Conservation (phyloP, 2,329 filamentous ascomycete species). For the Falciphora oryzae region DNA sequence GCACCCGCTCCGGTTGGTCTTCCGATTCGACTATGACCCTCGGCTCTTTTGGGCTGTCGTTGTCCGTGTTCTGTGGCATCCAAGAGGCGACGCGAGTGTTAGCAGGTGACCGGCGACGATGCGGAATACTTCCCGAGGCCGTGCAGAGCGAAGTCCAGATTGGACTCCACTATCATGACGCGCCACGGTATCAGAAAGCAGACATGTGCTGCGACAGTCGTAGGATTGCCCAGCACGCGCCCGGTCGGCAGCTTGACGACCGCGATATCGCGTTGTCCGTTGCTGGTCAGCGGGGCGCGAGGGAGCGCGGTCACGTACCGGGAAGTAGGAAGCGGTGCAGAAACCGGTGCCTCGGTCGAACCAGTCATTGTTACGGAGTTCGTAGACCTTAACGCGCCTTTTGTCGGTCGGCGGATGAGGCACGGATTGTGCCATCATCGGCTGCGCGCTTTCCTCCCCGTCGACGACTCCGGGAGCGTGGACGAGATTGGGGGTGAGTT, state of each 20-base stretch:
- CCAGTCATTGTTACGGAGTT: slow-evolving; percentile 98
- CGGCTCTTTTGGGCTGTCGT: slow-evolving; percentile 60
- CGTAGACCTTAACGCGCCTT: slow-evolving; percentile 95
- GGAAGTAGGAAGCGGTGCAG: slow-evolving; percentile 71
- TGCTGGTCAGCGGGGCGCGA: neutral
- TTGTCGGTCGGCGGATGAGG: slow-evolving; percentile 62
- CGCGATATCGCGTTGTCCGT: neutral
- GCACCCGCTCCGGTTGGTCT: slow-evolving; percentile 74
- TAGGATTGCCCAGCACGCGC: neutral
- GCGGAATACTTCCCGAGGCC: neutral
- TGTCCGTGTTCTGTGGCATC: slow-evolving; percentile 3
- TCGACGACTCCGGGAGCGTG: slow-evolving; percentile 42
- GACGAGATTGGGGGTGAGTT: slow-evolving; percentile 47
- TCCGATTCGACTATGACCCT: slow-evolving; percentile 90
- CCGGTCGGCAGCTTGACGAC: neutral
- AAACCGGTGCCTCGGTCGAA: slow-evolving; percentile 96
- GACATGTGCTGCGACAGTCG: neutral
- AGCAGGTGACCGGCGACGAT: neutral
- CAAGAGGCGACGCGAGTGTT: neutral
- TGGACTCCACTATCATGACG: neutral
- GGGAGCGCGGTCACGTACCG: slow-evolving; percentile 47
- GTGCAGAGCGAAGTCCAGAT: neutral
- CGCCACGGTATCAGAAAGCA: neutral
- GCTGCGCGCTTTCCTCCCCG: slow-evolving; percentile 53
- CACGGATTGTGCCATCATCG: slow-evolving; percentile 68